A percentile compares a stretch with the other conserved stretches of the same genome.
Evolutionary conservation across 331 rosid species (phyloP).

Genomic region (Telfairia occidentalis): DNA sequence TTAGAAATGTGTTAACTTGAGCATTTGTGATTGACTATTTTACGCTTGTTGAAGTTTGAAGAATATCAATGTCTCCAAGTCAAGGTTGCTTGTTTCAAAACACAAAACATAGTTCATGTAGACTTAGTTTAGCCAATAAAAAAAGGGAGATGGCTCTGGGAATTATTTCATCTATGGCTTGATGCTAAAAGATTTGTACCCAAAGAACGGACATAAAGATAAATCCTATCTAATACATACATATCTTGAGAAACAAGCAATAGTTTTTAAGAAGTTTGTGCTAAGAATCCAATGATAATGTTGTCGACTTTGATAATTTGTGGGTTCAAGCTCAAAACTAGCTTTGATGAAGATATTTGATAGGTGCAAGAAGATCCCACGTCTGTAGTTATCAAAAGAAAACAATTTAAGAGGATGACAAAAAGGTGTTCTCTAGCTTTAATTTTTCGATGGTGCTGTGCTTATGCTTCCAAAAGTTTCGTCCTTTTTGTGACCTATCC

Average conservation of each 20-base stretch:
- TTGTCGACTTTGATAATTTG: slow-evolving; percentile 5
- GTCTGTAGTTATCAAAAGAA: not conserved
- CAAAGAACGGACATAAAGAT: slow-evolving; percentile 3
- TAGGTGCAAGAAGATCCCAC: not conserved
- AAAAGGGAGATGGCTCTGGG: slow-evolving; percentile 3
- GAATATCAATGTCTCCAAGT: not conserved
- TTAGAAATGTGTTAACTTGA: no score
- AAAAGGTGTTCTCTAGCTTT: no score
- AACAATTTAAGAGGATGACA: no score
- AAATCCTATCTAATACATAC: not conserved
- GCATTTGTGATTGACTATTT: no score
- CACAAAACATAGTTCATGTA: not conserved
- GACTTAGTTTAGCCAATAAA: not conserved
- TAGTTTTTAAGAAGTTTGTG: slow-evolving; percentile 2
- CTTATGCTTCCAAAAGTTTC: no score
- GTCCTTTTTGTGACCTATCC: slow-evolving; percentile 33
- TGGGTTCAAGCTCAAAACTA: not conserved
- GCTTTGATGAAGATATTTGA: not conserved
- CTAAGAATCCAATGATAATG: not conserved
- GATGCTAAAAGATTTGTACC: not conserved
- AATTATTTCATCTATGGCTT: not conserved
- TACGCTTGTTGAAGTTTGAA: no score
- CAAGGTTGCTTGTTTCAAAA: not conserved
- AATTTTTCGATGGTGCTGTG: no score
- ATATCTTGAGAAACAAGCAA: not conserved